Evolutionary conservation across 331 rosid genomes (phyloP).

Genomic region (Malus hybrid): DNA sequence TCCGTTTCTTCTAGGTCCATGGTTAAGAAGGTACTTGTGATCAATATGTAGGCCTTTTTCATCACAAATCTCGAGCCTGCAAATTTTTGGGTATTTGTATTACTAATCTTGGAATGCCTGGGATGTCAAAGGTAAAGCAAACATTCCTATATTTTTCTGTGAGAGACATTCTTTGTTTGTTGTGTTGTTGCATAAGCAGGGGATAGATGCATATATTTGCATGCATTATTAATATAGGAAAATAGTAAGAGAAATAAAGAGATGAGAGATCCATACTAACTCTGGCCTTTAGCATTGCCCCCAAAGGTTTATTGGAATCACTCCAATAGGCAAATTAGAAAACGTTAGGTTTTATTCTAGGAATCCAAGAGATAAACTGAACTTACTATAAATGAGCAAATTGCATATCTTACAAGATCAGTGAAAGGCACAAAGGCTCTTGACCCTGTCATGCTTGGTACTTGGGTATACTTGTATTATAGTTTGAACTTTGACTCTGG

Average conservation of each 20-base stretch:
- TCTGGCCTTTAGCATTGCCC: neutral
- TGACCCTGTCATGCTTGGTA: neutral
- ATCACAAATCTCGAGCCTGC: conserved; percentile 69
- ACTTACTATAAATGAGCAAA: neutral
- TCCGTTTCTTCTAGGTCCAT: neutral
- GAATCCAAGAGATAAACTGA: neutral
- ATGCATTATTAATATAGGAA: neutral
- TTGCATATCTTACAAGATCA: neutral
- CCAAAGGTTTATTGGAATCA: neutral
- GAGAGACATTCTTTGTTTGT: neutral
- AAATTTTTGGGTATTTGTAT: conserved; percentile 65
- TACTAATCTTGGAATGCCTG: conserved; percentile 52
- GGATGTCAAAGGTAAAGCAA: conserved; percentile 68
- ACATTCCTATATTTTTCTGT: conserved; percentile 6
- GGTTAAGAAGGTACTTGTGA: conserved; percentile 13
- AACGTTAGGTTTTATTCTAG: neutral
- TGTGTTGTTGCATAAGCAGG: neutral
- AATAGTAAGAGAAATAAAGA: neutral
- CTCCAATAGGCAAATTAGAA: neutral
- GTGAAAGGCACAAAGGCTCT: neutral
- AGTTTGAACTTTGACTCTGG: neutral
- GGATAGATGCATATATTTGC: neutral
- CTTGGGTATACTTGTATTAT: neutral
- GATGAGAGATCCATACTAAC: neutral
- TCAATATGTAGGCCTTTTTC: conserved; percentile 64